Conservation (phyloP, 768 basidiomycete genomes). For the Chlorophyllum brunneum region DNA sequence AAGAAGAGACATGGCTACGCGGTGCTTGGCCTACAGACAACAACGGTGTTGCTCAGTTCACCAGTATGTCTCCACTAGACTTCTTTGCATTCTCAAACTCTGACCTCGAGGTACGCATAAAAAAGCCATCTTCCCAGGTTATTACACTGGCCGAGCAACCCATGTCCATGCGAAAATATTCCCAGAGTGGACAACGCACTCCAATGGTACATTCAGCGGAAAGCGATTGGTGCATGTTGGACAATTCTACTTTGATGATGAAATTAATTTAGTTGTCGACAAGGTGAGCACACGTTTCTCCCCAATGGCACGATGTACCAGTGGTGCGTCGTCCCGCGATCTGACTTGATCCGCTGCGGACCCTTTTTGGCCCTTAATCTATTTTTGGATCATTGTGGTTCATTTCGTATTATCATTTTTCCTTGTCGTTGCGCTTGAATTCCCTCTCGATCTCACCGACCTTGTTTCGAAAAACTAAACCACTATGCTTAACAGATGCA, state of each 20-base stretch:
- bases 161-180: conserved; percentile 55
- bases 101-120: too few species aligned
- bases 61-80: conserved; percentile 30
- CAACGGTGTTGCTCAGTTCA: conserved; percentile 52
- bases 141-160: conserved; percentile 53
- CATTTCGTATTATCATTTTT: not conserved
- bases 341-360: not conserved
- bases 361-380: not conserved
- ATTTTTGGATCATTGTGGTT: not conserved
- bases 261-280: conserved; percentile 43
- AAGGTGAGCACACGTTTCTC: conserved; percentile 27
- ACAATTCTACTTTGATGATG: conserved; percentile 58
- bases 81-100: not conserved
- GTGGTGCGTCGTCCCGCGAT: not conserved
- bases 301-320: not conserved
- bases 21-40: conserved; percentile 53
- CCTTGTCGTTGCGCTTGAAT: not conserved
- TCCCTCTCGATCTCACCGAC: too few species aligned
- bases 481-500: conserved; percentile 34
- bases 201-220: conserved; percentile 43
- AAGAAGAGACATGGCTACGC: conserved; percentile 44
- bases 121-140: conserved; percentile 52
- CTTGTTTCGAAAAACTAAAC: not conserved
- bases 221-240: conserved; percentile 43
- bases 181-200: conserved; percentile 40